Evolutionary conservation across 805 yeast species (phyloP).

Genomic region (Kluyveromyces nonfermentans): DNA sequence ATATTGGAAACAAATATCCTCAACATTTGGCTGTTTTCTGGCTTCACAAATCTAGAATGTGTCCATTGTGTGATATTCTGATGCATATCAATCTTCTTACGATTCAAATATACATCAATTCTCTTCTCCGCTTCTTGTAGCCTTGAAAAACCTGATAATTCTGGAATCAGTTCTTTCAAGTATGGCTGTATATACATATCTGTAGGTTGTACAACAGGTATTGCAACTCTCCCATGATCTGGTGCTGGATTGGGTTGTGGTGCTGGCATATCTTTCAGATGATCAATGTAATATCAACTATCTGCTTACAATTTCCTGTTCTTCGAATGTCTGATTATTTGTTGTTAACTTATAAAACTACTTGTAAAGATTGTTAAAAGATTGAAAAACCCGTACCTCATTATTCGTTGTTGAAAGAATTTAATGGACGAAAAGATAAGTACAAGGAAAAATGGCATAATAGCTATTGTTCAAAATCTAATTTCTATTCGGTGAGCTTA

Average conservation of each 20-base stretch:
- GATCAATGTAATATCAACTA: neutral
- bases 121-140: constrained; percentile 74
- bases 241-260: neutral
- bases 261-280: constrained; percentile 3
- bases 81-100: constrained; percentile 79
- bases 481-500: too few species aligned
- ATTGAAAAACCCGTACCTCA: neutral
- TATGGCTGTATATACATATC: constrained; percentile 43
- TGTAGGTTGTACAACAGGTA: constrained; percentile 36
- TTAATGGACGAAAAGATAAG: neutral
- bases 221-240: constrained; percentile 19
- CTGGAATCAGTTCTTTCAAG: constrained; percentile 45
- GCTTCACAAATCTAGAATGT: constrained; percentile 33
- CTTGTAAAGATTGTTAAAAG: neutral
- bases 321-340: neutral
- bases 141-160: constrained; percentile 61
- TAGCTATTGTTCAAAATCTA: too few species aligned
- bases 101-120: constrained; percentile 69
- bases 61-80: constrained; percentile 46
- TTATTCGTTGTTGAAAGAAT: too few species aligned
- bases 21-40: constrained; percentile 48
- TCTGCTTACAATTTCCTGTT: neutral
- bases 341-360: neutral
- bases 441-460: neutral
- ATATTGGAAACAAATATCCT: constrained; percentile 79